Percentiles rank a stretch among this genome's conserved stretches.
These are phyloP conservation scores for Astathelohania contejeani DNA, from an alignment of 371 early-diverging fungal genomes.

Conservation along the genomic window DNA sequence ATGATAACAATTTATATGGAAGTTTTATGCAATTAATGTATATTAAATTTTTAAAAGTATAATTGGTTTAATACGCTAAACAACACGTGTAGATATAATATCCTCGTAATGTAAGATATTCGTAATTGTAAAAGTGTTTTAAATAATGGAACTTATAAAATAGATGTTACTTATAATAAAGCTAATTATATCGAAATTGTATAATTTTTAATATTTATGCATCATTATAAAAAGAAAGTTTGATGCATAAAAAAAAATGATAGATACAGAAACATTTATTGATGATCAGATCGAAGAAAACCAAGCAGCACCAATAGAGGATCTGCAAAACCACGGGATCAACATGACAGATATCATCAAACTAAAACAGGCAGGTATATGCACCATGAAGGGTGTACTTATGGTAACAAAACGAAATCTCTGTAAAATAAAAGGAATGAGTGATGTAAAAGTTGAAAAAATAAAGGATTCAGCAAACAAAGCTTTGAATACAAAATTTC, in stretches of 20 bases:
- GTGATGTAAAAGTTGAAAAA: slow-evolving; percentile 71
- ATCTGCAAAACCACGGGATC: slow-evolving; percentile 57
- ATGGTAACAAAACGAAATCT: slow-evolving; percentile 61
- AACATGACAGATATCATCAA: slow-evolving; percentile 62
- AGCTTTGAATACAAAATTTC: slow-evolving; percentile 9
- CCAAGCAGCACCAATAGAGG: slow-evolving; percentile 23
- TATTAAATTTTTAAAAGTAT: no score
- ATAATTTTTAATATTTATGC: background rate
- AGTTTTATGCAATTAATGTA: no score
- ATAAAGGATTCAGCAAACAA: slow-evolving; percentile 60
- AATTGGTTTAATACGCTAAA: no score
- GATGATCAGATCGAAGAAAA: background rate
- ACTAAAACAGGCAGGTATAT: slow-evolving; percentile 62
- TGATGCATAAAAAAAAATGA: background rate
- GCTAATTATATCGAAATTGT: background rate
- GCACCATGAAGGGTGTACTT: slow-evolving; percentile 64
- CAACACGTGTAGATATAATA: no score
- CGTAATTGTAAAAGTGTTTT: background rate
- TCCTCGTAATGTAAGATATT: no score
- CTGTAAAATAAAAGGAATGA: slow-evolving; percentile 61
- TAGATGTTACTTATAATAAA: background rate
- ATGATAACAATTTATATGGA: no score
- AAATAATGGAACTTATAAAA: background rate
- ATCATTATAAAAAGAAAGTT: background rate
- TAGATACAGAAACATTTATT: background rate